Evolutionary conservation across 1,284 basidiomycete species (phyloP).

Genomic region (Fomitiporia mediterranea): DNA sequence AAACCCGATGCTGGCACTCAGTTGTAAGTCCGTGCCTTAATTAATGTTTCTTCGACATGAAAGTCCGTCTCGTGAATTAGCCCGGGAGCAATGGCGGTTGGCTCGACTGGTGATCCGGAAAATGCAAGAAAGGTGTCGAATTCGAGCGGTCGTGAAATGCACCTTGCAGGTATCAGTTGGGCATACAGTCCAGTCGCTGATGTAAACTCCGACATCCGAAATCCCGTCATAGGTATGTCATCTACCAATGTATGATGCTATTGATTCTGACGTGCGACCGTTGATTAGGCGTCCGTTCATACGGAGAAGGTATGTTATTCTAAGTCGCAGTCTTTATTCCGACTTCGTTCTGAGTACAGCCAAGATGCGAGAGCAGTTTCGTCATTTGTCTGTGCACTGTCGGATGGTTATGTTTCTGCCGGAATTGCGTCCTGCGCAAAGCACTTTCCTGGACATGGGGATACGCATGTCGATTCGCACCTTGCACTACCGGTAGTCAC

Average conservation of each 20-base stretch:
- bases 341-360: background rate
- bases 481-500: conserved; percentile 57
- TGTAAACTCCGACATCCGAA: conserved; percentile 59
- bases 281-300: conserved; percentile 56
- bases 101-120: conserved; percentile 45
- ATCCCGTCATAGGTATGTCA: conserved; percentile 62
- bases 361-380: conserved; percentile 51
- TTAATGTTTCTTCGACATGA: background rate
- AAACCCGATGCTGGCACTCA: conserved; percentile 49
- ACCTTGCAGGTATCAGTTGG: conserved; percentile 63
- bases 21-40: conserved; percentile 42
- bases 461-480: conserved; percentile 67
- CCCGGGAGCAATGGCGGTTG: conserved; percentile 69
- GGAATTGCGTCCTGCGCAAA: conserved; percentile 58
- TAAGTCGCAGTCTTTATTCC: background rate
- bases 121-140: conserved; percentile 44
- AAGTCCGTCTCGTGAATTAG: conserved; percentile 31
- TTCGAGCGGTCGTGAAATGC: conserved; percentile 52
- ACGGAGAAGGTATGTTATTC: conserved; percentile 50
- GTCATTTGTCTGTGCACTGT: conserved; percentile 43
- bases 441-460: conserved; percentile 71
- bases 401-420: conserved; percentile 41
- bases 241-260: background rate
- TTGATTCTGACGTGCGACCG: background rate
- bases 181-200: conserved; percentile 64